Percentiles rank a stretch among this genome's conserved stretches.
Conservation (phyloP, 768 basidiomycete species). For the Coprinopsis strossmayeri region DNA sequence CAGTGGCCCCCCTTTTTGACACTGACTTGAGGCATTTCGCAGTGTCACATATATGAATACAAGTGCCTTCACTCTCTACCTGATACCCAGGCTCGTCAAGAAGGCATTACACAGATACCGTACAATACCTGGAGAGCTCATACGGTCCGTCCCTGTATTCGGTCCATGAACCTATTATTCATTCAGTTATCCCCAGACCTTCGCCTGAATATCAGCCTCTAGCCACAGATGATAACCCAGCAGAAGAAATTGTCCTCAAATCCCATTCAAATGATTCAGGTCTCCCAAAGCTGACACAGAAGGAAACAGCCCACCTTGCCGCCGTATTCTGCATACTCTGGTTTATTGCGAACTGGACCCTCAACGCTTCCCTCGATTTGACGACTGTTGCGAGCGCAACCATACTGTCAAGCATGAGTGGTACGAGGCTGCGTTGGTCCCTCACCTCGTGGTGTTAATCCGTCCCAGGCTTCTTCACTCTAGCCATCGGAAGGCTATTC, state of each 20-base stretch:
- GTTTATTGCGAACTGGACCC: conserved; percentile 91
- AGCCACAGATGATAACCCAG: conserved; percentile 9
- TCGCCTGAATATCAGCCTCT: conserved; percentile 21
- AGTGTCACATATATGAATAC: conserved; percentile 77
- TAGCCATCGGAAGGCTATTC: conserved; percentile 77
- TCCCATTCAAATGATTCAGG: conserved; percentile 3
- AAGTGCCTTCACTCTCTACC: conserved; percentile 59
- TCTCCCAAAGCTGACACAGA: conserved; percentile 21
- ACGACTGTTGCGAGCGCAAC: conserved; percentile 96
- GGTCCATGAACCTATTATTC: no score
- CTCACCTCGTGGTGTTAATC: background rate
- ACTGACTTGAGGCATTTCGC: background rate
- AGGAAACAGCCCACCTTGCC: conserved; percentile 76
- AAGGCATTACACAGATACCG: conserved; percentile 12
- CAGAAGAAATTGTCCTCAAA: conserved; percentile 1
- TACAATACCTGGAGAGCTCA: background rate
- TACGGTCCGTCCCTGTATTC: conserved; percentile 2
- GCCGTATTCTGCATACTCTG: conserved; percentile 80
- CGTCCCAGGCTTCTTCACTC: conserved; percentile 81
- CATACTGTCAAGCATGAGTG: conserved; percentile 83
- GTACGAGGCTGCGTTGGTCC: conserved; percentile 33
- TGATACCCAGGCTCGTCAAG: conserved; percentile 24
- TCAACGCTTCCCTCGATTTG: conserved; percentile 77
- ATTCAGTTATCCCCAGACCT: conserved; percentile 12
- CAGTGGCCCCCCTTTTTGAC: background rate